These are phyloP conservation scores for Exophiala bonariae DNA, from an alignment of 2,329 filamentous ascomycete species.

Conservation along the genomic window DNA sequence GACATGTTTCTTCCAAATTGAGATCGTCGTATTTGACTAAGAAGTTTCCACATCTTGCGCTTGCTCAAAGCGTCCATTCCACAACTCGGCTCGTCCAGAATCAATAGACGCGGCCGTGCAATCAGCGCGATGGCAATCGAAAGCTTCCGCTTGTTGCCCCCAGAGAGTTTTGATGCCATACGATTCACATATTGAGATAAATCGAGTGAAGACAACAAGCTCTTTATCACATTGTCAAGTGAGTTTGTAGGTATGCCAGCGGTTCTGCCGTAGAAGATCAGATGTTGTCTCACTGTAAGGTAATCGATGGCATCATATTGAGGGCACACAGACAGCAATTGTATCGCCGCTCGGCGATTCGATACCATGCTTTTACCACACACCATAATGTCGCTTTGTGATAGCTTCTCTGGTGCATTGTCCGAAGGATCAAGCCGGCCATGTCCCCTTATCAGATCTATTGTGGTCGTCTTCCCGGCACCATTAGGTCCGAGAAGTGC, in stretches of 20 bases:
- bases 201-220: conserved; percentile 76
- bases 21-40: conserved; percentile 32
- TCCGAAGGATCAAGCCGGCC: conserved; percentile 16
- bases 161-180: conserved; percentile 75
- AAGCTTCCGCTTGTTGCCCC: conserved; percentile 75
- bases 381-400: conserved; percentile 14
- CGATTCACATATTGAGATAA: conserved; percentile 67
- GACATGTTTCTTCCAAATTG: conserved; percentile 30
- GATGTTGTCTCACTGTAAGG: conserved; percentile 28
- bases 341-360: conserved; percentile 21
- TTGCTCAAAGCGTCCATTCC: conserved; percentile 60
- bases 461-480: conserved; percentile 51
- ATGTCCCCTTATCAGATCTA: conserved; percentile 43
- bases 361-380: conserved; percentile 19
- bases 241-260: conserved; percentile 61
- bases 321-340: conserved; percentile 34
- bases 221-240: conserved; percentile 71
- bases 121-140: conserved; percentile 77
- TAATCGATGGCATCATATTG: conserved; percentile 38
- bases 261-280: conserved; percentile 17
- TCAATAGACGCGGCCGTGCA: conserved; percentile 69
- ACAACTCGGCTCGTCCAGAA: conserved; percentile 75
- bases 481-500: conserved; percentile 50
- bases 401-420: too few relatives aligned
- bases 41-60: conserved; percentile 36